Percentiles rank a stretch among this genome's conserved stretches.
These are phyloP conservation scores for Trichoderma hamatum DNA, from an alignment of 2,329 filamentous ascomycete species.

Conservation along the genomic window DNA sequence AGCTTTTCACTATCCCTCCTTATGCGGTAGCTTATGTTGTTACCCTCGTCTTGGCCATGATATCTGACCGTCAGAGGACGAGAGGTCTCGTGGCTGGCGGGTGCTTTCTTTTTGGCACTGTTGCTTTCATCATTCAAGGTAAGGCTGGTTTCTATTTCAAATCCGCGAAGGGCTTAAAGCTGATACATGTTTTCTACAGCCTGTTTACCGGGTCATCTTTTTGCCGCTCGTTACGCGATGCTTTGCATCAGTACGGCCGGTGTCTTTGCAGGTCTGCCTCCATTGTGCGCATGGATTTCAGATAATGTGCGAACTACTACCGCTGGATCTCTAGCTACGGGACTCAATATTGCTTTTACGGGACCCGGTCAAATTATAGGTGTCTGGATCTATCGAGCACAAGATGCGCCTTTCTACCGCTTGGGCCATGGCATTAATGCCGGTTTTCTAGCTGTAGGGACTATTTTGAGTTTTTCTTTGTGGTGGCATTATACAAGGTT, in stretches of 20 bases:
- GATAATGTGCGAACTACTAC: slow-evolving; percentile 9
- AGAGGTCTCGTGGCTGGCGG: slow-evolving; percentile 1
- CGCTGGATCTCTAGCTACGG: slow-evolving; percentile 3
- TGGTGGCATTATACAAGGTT: slow-evolving; percentile 1
- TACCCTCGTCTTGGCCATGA: neutral
- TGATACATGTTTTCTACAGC: neutral
- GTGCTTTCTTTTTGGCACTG: slow-evolving; percentile 7
- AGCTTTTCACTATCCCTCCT: slow-evolving; percentile 34
- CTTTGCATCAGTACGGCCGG: slow-evolving; percentile 14
- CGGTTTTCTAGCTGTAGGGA: neutral
- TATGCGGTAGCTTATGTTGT: slow-evolving; percentile 31
- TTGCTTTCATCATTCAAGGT: slow-evolving; percentile 20
- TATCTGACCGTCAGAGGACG: slow-evolving; percentile 6
- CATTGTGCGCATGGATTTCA: slow-evolving; percentile 1
- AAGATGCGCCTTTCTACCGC: slow-evolving; percentile 13
- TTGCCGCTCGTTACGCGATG: slow-evolving; percentile 7
- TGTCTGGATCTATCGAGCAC: slow-evolving; percentile 10
- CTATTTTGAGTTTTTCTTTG: slow-evolving; percentile 9
- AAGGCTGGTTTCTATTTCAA: neutral
- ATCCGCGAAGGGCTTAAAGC: neutral
- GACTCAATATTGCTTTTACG: slow-evolving; percentile 12
- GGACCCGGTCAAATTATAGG: slow-evolving; percentile 1
- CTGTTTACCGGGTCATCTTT: neutral
- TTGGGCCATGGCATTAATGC: slow-evolving; percentile 10
- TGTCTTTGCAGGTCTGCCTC: slow-evolving; percentile 8